Base-by-base conservation (phyloP, 2,329 filamentous ascomycete genomes). In the Pleoardoris graminearum region DNA sequence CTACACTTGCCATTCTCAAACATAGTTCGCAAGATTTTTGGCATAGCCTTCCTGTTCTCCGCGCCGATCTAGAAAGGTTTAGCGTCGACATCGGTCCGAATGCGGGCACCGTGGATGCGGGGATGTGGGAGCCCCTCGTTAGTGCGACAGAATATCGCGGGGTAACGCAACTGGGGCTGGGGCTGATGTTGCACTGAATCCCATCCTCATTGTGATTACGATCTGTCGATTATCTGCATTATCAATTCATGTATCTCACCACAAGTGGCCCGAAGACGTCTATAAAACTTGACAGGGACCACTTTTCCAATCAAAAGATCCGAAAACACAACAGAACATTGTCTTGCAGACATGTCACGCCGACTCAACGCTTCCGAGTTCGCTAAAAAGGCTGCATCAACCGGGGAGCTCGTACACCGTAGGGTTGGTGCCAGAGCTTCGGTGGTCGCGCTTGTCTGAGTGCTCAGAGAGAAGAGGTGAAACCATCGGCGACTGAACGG, bases 21-120 rank as follows among this genome's bases (percentile, higher is more conserved):
- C 3, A 14, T 37, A 25, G 43, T 19, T 6, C 30, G 3, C 11
- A 11, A 25, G 14, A 16, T 4, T 7, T 11, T 22, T 22, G 6
- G 16, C 11, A 7, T 29, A 36, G 44, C 22, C 44, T 47, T 47
- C 33, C 44, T 22, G 32, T 19, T 38, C 16, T 47, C 44, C 33
- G 44, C 37, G 8, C 5, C 8, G 8, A 21, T 49, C 16, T 23
- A 19, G 46, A 25, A 48, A 47, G 54, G 46, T 42, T 46, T 60
- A 60, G 44, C 47, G 49, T n/a, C 12, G 32, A 23, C 17, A 22
- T 36, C 38, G 22, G 42, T 32, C 30, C 30, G 33, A 30, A 29
- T 38, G 33, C 22, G 44, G 44, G 32, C 30, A 33, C 17, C 33
- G 44, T 32, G 33, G 29, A 21, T 32, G 33, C 27, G 19, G 27